Percentiles rank a stretch among this genome's conserved stretches.
phyloP scores from a whole-genome alignment of 192 early-diverging fungal species.

The Obelidium mucronatum region DNA sequence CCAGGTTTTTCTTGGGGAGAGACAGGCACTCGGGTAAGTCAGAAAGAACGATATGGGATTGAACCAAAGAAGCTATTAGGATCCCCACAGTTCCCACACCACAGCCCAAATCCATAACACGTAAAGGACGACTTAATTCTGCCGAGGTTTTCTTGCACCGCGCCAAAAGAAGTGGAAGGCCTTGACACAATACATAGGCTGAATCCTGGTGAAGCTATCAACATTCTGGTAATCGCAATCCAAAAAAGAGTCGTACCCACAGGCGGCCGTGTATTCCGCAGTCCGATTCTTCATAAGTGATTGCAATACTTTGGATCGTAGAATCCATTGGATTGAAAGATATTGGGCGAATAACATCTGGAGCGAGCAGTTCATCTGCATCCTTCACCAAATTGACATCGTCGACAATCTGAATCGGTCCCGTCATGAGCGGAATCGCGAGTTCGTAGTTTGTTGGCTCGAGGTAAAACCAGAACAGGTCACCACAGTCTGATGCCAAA shows the following conservation, averaged over 20 bases:
- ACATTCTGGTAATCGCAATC: not conserved
- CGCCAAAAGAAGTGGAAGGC: not conserved
- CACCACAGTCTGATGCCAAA: not conserved
- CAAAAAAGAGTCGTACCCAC: conserved; percentile 17
- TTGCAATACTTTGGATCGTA: too few species aligned
- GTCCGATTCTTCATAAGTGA: conserved; percentile 22
- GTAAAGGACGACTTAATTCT: too few species aligned
- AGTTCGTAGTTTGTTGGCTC: not conserved
- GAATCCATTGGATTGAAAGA: not conserved
- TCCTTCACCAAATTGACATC: not conserved
- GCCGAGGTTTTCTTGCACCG: too few species aligned
- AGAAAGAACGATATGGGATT: not conserved
- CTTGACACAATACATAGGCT: conserved; percentile 7
- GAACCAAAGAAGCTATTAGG: not conserved
- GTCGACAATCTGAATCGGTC: conserved; percentile 8
- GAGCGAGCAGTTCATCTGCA: not conserved
- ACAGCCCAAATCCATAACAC: conserved; percentile 33
- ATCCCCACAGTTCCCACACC: conserved; percentile 32
- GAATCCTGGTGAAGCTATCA: conserved; percentile 28
- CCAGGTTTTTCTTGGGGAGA: conserved; percentile 12
- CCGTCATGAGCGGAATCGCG: conserved; percentile 16
- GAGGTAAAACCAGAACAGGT: conserved; percentile 17
- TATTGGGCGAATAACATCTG: not conserved
- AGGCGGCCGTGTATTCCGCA: conserved; percentile 29
- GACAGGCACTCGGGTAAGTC: conserved; percentile 29